phyloP scores from a whole-genome alignment of 2,329 filamentous ascomycete species.

The Fusarium decemcellulare region DNA sequence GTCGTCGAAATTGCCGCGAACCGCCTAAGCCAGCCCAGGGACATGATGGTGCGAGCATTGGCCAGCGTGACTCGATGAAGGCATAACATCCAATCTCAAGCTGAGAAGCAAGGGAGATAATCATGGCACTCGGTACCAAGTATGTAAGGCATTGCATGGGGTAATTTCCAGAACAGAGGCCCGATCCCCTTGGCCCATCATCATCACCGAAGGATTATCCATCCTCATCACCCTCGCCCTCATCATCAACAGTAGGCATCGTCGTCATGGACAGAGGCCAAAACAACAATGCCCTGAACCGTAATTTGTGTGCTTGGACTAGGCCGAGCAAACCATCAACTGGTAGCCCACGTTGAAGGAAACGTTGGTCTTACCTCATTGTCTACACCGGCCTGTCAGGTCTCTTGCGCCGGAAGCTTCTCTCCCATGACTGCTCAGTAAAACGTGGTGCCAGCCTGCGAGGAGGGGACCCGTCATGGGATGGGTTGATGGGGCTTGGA shows the following conservation, averaged over 20 bases:
- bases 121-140: not conserved
- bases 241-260: conserved; percentile 3
- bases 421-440: too few relatives aligned
- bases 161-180: conserved; percentile 8
- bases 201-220: not conserved
- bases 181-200: conserved; percentile 15
- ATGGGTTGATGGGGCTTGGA: conserved; percentile 1
- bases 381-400: too few relatives aligned
- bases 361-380: too few relatives aligned
- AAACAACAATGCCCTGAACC: not conserved
- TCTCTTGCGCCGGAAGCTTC: too few relatives aligned
- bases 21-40: conserved; percentile 11
- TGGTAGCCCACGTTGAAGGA: too few relatives aligned
- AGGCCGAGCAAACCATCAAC: not conserved
- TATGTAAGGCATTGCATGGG: conserved; percentile 3
- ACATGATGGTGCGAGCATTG: conserved; percentile 35
- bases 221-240: not conserved
- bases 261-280: conserved; percentile 12
- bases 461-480: not conserved
- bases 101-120: conserved; percentile 15
- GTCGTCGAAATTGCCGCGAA: conserved; percentile 24
- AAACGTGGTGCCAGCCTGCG: not conserved
- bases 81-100: conserved; percentile 40
- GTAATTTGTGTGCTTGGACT: conserved; percentile 1
- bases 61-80: conserved; percentile 9